These are phyloP conservation scores for Petasospora rhodanensis DNA, from an alignment of 1,139 yeast species.

Conservation along the genomic window DNA sequence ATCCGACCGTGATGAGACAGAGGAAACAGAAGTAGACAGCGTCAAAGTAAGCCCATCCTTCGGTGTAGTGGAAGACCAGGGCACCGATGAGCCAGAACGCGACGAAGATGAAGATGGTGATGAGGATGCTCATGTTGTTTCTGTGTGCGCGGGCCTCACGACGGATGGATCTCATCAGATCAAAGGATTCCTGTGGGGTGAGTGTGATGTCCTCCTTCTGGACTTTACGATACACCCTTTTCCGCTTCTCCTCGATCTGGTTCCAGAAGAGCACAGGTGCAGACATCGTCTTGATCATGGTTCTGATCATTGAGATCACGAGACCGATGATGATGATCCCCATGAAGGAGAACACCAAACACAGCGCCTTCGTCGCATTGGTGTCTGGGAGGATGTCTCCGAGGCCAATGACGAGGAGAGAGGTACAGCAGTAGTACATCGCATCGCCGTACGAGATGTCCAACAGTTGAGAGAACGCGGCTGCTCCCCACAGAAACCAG, in stretches of 20 bases:
- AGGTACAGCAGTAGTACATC: slow-evolving; percentile 65
- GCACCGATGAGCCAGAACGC: slow-evolving; percentile 73
- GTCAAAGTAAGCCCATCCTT: slow-evolving; percentile 66
- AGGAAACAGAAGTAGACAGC: slow-evolving; percentile 69
- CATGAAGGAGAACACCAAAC: slow-evolving; percentile 56
- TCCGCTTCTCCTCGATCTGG: slow-evolving; percentile 40
- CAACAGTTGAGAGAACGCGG: slow-evolving; percentile 43
- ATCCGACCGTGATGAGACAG: slow-evolving; percentile 77
- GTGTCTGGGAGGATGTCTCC: slow-evolving; percentile 64
- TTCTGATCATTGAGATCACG: slow-evolving; percentile 62
- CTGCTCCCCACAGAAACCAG: slow-evolving; percentile 72
- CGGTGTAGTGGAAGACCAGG: slow-evolving; percentile 50
- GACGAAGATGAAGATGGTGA: slow-evolving; percentile 45
- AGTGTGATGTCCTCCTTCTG: slow-evolving; percentile 23
- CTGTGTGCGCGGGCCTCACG: slow-evolving; percentile 33
- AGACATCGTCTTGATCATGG: slow-evolving; percentile 54
- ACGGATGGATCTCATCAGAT: slow-evolving; percentile 48
- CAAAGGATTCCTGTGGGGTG: slow-evolving; percentile 43
- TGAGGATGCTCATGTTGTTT: slow-evolving; percentile 32
- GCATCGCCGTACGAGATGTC: slow-evolving; percentile 51
- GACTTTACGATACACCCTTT: slow-evolving; percentile 21
- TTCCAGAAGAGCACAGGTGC: slow-evolving; percentile 66
- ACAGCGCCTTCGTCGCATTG: slow-evolving; percentile 50
- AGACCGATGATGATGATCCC: slow-evolving; percentile 74
- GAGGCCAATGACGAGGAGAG: slow-evolving; percentile 72